Evolutionary conservation across 2,329 filamentous ascomycete species (phyloP), one percentile per base, ranked within the genome.

Genomic region (Aspergillus fumigatus): DNA sequence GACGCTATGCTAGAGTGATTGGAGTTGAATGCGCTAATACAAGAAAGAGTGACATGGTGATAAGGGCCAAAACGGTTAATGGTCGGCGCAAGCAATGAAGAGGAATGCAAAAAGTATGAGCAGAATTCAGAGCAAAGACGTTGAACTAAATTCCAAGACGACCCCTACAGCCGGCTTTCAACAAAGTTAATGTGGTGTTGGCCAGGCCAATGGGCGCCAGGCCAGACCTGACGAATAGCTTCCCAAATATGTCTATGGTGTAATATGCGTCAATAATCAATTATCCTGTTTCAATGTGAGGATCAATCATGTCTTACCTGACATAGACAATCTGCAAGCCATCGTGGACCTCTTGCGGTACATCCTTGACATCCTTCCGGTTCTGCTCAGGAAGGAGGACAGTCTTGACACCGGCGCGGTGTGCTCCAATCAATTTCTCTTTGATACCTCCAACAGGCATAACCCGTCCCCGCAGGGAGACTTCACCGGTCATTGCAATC

Each of bases 391-490:
- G 94, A 7, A 99, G 79, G 58, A 99, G 74, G 7, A 99, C 93
- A 32, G 90, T 93, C 82, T 96, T 96, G 59, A 99, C 93, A 27
- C 94, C 94, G 1, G 94, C 94, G 54, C 93, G 84, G 70, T 95
- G 80, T 8, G 94, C 94, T 23, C 94, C 94, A 70, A 99, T 97
- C 53, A 97, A 82, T 75, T 99, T 99, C 84, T 99, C 93, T 77
- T 97, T 97, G 78, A 99, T 97, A 19, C 94, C 94, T 53, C 94
- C 94, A 38, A 99, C 94, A 26, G 93, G 91, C 75, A 94, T 90
- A 55, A 99, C 89, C 62, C 92, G 86, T 23, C 94, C 94, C 45
- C 94, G 85, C 26, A 99, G 84, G 55, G 89, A 91, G 59, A 88
- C 77, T 68, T 88, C 86, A 8, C 86, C 86, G 0, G 94, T 99